Percentiles rank a stretch among this genome's conserved stretches.
phyloP scores from a whole-genome alignment of 345 rosid genomes.

The Brassica napus region DNA sequence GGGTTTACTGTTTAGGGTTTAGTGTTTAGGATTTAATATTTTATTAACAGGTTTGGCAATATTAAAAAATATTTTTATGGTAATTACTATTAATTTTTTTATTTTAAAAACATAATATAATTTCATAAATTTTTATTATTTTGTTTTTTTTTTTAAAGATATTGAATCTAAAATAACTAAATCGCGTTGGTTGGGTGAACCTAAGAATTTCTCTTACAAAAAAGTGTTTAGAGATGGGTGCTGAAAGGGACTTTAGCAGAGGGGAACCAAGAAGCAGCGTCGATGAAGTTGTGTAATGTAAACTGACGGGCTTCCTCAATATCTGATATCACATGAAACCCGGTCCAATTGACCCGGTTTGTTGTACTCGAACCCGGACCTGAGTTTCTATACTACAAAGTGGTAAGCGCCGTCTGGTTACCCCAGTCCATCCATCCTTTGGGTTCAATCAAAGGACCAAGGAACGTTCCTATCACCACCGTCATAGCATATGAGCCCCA shows the following conservation, averaged over 20 bases:
- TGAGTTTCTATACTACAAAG: slow-evolving; percentile 46
- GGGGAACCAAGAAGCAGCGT: slow-evolving; percentile 48
- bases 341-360: slow-evolving; percentile 49
- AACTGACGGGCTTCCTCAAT: slow-evolving; percentile 46
- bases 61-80: too few relatives aligned
- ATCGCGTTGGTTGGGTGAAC: too few relatives aligned
- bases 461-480: slow-evolving; percentile 43
- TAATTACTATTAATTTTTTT: too few relatives aligned
- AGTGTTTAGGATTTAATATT: too few relatives aligned
- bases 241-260: slow-evolving; percentile 42
- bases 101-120: too few relatives aligned
- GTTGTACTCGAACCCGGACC: slow-evolving; percentile 48
- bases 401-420: slow-evolving; percentile 26
- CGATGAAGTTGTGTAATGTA: slow-evolving; percentile 45
- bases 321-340: slow-evolving; percentile 44
- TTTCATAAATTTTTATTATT: too few relatives aligned
- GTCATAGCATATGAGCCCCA: slow-evolving; percentile 49
- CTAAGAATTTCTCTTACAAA: neutral
- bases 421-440: slow-evolving; percentile 52
- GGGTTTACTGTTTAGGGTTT: too few relatives aligned
- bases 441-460: slow-evolving; percentile 44
- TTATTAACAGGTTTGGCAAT: too few relatives aligned
- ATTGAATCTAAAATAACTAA: too few relatives aligned
- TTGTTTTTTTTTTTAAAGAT: too few relatives aligned
- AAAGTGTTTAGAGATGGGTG: slow-evolving; percentile 21